Conservation (phyloP, 768 basidiomycete species). For the Chalciporus chontae region DNA sequence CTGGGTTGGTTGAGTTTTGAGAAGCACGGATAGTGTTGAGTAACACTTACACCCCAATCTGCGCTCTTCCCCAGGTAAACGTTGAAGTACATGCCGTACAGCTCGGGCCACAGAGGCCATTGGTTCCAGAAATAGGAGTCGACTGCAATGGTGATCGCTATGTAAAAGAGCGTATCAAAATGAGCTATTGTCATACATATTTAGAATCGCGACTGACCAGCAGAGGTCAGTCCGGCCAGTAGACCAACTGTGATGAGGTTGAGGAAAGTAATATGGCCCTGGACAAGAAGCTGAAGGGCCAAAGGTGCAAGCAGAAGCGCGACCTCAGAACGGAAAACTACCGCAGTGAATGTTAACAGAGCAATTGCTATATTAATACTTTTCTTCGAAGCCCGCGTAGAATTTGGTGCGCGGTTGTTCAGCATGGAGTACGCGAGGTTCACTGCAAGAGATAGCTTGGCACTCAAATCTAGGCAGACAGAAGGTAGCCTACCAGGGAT, state of each 20-base stretch:
- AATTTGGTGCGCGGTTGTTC: constrained; percentile 34
- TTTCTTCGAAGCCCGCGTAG: constrained; percentile 33
- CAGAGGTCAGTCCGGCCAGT: constrained; percentile 44
- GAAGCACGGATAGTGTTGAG: background rate
- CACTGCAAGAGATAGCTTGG: constrained; percentile 31
- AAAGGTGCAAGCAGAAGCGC: constrained; percentile 63
- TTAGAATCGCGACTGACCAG: constrained; percentile 39
- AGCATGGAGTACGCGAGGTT: constrained; percentile 57
- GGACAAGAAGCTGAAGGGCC: constrained; percentile 48
- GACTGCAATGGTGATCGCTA: constrained; percentile 59
- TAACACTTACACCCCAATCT: constrained; percentile 83
- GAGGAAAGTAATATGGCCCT: constrained; percentile 39
- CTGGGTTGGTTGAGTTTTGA: constrained; percentile 35
- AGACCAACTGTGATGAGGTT: constrained; percentile 49
- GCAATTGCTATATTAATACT: constrained; percentile 44
- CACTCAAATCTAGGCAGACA: background rate
- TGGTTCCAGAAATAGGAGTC: constrained; percentile 87
- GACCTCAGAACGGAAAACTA: constrained; percentile 81
- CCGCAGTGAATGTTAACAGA: constrained; percentile 61
- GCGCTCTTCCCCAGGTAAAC: constrained; percentile 80
- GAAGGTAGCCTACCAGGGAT: constrained; percentile 55
- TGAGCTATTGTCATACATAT: background rate
- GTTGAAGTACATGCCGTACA: constrained; percentile 78
- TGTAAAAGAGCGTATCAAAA: background rate
- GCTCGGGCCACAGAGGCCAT: constrained; percentile 82